These are phyloP conservation scores for Metschnikowia aberdeeniae DNA, from an alignment of 805 yeast genomes.

Conservation along the genomic window DNA sequence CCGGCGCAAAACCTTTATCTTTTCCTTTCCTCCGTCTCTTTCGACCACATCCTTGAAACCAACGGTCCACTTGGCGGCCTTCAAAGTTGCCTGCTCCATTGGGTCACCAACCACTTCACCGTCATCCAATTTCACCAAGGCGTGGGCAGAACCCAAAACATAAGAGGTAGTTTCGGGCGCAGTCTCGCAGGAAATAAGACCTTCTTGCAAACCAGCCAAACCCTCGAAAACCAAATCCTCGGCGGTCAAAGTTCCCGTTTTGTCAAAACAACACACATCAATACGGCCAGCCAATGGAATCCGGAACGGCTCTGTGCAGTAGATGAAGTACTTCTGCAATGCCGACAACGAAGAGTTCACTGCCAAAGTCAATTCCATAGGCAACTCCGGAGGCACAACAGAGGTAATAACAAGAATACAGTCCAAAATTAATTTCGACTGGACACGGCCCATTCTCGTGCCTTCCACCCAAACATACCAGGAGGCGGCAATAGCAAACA, in stretches of 20 bases:
- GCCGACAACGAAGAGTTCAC: slow-evolving; percentile 90
- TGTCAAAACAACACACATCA: slow-evolving; percentile 97
- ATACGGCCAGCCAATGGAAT: slow-evolving; percentile 97
- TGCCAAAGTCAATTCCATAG: slow-evolving; percentile 98
- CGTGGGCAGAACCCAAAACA: slow-evolving; percentile 93
- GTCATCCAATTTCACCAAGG: slow-evolving; percentile 87
- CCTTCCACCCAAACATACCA: slow-evolving; percentile 99
- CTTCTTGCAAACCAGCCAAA: slow-evolving; percentile 69
- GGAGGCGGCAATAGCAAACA: slow-evolving; percentile 92
- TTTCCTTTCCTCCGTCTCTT: slow-evolving; percentile 40
- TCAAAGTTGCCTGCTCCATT: slow-evolving; percentile 95
- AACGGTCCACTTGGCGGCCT: slow-evolving; percentile 81
- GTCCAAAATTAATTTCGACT: slow-evolving; percentile 88
- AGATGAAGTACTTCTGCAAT: slow-evolving; percentile 79
- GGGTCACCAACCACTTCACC: slow-evolving; percentile 99
- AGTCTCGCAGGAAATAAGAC: slow-evolving; percentile 49
- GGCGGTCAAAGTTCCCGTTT: slow-evolving; percentile 96
- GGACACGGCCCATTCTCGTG: slow-evolving; percentile 90
- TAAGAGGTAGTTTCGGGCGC: slow-evolving; percentile 67
- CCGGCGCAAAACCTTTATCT: slow-evolving; percentile 77
- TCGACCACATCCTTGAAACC: slow-evolving; percentile 70
- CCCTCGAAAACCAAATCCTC: slow-evolving; percentile 97
- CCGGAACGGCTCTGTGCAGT: slow-evolving; percentile 98
- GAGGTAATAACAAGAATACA: slow-evolving; percentile 95
- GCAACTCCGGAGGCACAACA: slow-evolving; percentile 97